Evolutionary conservation across 176 grass and related monocot species (phyloP).

Genomic region (Raddia distichophylla): DNA sequence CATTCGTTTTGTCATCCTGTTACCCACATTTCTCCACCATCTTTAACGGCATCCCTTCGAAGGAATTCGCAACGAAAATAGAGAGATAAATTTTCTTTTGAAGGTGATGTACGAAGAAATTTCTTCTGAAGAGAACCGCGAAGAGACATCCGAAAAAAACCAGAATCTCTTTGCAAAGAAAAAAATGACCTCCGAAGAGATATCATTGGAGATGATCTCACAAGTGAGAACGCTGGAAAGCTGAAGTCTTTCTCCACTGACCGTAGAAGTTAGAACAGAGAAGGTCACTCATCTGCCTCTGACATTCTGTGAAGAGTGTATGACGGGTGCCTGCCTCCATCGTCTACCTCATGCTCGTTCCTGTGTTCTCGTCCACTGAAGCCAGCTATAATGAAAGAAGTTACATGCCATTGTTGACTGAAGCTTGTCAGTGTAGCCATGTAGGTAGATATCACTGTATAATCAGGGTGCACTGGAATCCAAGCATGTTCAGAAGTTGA

Average conservation of each 20-base stretch:
- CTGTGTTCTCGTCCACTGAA: not conserved
- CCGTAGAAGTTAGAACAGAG: not conserved
- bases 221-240: not conserved
- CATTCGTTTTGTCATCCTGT: too few relatives aligned
- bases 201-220: too few relatives aligned
- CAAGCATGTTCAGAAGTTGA: slow-evolving; percentile 13
- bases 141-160: too few relatives aligned
- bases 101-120: too few relatives aligned
- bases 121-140: too few relatives aligned
- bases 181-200: too few relatives aligned
- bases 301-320: too few relatives aligned
- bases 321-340: not conserved
- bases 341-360: not conserved
- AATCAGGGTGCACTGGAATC: not conserved
- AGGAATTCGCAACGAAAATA: too few relatives aligned
- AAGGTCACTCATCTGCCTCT: not conserved
- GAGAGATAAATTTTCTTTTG: too few relatives aligned
- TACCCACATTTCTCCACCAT: too few relatives aligned
- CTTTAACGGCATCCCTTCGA: too few relatives aligned
- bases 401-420: not conserved
- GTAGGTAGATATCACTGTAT: not conserved
- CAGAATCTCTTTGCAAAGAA: too few relatives aligned
- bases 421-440: not conserved
- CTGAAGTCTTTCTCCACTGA: not conserved
- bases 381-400: not conserved